Evolutionary conservation across 2,329 filamentous ascomycete genomes (phyloP).

Genomic region (Xylariaceae sp.): DNA sequence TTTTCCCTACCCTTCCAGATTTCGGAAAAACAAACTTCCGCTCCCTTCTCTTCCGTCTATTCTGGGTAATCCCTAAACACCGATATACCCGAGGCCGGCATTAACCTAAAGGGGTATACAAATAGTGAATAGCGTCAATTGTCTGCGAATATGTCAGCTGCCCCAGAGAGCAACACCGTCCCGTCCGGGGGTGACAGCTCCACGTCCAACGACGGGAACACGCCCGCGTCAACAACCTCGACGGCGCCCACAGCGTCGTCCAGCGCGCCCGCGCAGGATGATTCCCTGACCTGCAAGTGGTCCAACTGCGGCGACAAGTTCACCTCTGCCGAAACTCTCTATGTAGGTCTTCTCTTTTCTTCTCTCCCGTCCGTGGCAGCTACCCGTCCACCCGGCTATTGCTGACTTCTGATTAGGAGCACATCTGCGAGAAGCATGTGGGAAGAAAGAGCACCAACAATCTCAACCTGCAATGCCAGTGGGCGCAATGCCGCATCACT

Average conservation of each 20-base stretch:
- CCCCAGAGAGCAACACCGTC: conserved; percentile 24
- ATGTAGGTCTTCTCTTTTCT: conserved; percentile 40
- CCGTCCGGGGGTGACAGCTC: conserved; percentile 32
- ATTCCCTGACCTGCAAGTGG: conserved; percentile 55
- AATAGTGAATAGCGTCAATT: too few species aligned
- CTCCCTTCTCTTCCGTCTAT: conserved; percentile 2
- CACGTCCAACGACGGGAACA: conserved; percentile 45
- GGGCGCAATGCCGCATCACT: conserved; percentile 92
- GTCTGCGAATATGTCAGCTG: conserved; percentile 24
- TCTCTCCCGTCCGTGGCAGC: not conserved
- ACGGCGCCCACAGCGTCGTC: conserved; percentile 42
- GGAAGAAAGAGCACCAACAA: conserved; percentile 99
- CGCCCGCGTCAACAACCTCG: conserved; percentile 46
- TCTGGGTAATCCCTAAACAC: too few species aligned
- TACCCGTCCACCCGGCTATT: not conserved
- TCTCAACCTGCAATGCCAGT: conserved; percentile 92
- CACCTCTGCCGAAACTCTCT: conserved; percentile 51
- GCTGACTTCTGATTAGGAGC: conserved; percentile 57
- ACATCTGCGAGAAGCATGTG: conserved; percentile 97
- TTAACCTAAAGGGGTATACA: too few species aligned
- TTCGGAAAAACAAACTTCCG: conserved; percentile 6
- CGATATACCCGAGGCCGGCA: too few species aligned
- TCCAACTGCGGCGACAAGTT: conserved; percentile 55
- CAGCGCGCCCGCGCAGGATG: conserved; percentile 41
- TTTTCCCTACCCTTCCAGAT: not conserved